Percentiles rank a stretch among this genome's conserved stretches.
Conservation (phyloP, 1,284 basidiomycete species). For the Pterulicium gracile region DNA sequence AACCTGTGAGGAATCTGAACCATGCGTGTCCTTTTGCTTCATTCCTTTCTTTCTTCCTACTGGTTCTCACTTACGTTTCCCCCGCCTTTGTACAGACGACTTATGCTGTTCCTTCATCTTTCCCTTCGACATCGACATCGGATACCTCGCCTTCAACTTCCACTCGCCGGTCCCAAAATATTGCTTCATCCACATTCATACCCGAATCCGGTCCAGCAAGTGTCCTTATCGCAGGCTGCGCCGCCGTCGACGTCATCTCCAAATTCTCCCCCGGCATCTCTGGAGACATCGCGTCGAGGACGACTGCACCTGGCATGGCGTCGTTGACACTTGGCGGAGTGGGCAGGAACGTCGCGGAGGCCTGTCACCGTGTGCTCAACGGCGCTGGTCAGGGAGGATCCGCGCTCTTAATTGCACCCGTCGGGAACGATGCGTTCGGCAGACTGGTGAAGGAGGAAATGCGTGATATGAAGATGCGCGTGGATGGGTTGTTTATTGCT, state of each 20-base stretch:
- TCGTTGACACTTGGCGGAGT: slow-evolving; percentile 81
- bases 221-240: slow-evolving; percentile 57
- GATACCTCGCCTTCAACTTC: not conserved
- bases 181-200: not conserved
- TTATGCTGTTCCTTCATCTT: not conserved
- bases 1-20: not conserved
- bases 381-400: slow-evolving; percentile 18
- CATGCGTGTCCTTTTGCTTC: not conserved
- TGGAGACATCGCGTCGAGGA: slow-evolving; percentile 30
- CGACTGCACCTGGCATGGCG: slow-evolving; percentile 78
- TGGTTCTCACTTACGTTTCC: not conserved
- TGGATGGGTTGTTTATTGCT: slow-evolving; percentile 60
- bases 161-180: not conserved
- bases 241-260: slow-evolving; percentile 82
- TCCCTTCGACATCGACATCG: not conserved
- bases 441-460: slow-evolving; percentile 50
- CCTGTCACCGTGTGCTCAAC: slow-evolving; percentile 55
- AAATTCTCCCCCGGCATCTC: slow-evolving; percentile 20
- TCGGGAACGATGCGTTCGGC: slow-evolving; percentile 66
- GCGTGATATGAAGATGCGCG: slow-evolving; percentile 58
- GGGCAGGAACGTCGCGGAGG: slow-evolving; percentile 88
- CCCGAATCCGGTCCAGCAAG: not conserved
- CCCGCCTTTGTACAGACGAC: not conserved
- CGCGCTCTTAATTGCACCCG: slow-evolving; percentile 42
- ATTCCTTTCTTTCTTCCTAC: not conserved